A percentile compares a stretch with the other conserved stretches of the same genome.
These are phyloP conservation scores for Myxozyma udenii DNA, from an alignment of 805 yeast species.

Conservation along the genomic window DNA sequence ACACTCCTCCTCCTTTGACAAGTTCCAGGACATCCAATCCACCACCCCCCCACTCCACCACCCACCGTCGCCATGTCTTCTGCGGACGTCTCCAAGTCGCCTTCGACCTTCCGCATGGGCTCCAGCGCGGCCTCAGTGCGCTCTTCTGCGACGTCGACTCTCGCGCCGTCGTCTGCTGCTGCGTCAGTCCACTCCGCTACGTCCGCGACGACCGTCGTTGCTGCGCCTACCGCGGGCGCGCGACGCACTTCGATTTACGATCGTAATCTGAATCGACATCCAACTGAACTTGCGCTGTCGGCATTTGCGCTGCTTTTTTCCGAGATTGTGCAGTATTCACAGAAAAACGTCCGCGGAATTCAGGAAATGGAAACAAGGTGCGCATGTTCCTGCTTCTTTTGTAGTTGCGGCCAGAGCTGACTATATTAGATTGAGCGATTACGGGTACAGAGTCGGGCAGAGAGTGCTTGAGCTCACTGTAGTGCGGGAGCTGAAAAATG, in stretches of 20 bases:
- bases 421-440: slow-evolving; percentile 51
- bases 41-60: too few species aligned
- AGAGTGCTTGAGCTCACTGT: slow-evolving; percentile 66
- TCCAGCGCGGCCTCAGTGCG: too few species aligned
- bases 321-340: slow-evolving; percentile 66
- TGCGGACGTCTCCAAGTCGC: too few species aligned
- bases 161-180: too few species aligned
- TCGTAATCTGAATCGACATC: slow-evolving; percentile 60
- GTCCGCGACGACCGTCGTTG: not conserved
- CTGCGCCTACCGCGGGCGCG: slow-evolving; percentile 3
- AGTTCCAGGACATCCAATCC: too few species aligned
- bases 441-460: slow-evolving; percentile 77
- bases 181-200: too few species aligned
- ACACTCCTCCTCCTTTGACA: too few species aligned
- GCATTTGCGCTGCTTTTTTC: slow-evolving; percentile 66
- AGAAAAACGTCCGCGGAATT: slow-evolving; percentile 60
- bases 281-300: slow-evolving; percentile 63
- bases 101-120: too few species aligned
- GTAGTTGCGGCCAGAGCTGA: not conserved
- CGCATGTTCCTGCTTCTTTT: not conserved
- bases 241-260: slow-evolving; percentile 52
- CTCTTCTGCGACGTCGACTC: not conserved
- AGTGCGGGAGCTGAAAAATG: slow-evolving; percentile 61
- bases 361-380: slow-evolving; percentile 55
- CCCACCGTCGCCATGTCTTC: too few species aligned